Evolutionary conservation across 257 asterid genomes (phyloP), one percentile per base, ranked within the genome.

Genomic region (Solanum etuberosum): DNA sequence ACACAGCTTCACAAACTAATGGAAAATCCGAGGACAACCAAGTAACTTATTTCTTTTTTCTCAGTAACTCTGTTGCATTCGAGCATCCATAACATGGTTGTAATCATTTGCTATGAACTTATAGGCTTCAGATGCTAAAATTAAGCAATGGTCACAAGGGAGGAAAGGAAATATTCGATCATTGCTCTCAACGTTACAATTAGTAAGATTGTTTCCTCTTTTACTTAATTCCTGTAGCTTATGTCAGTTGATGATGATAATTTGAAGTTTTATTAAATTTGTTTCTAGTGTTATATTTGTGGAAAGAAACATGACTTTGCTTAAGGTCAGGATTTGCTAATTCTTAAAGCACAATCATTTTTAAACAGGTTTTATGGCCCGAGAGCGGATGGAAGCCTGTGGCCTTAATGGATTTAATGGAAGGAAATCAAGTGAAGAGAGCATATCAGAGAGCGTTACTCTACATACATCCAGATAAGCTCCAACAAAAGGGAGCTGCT

Each of bases 151-250:
- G 99, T 93, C 98, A 76, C 88, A 88, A 15, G 99, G 99, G 86
- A 95, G 96, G 94, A 94, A 95, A 91, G 99, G 99, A 88, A 97
- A 97, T 90, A 97, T 97, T 51, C 98, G 98, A 37, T 95, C 99
- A 8, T 88, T 97, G 88, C 93, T 97, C 7, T 97, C 99, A 51
- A 97, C 99, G 35, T 89, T 97, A 89, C 99, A 97, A 91, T 91
- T 88, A 71, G 99, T 95, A 93, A 91, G 95, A 86, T 59, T 38
- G 23, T 59, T 74, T 14, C 86, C 65, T 59, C 68, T 57, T 61
- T 87, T 83, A 80, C 84, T 29, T 61, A 80, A 80, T 25, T 80
- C 84, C 42, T 1, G 59, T 32, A 77, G 61, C 20, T 76, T 77
- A 20, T 78, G 38, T 25, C 68, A 63, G n/a, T 10, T 37, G 76